Conservation (phyloP, 1,284 basidiomycete species). For the Chondrostereum purpureum region DNA sequence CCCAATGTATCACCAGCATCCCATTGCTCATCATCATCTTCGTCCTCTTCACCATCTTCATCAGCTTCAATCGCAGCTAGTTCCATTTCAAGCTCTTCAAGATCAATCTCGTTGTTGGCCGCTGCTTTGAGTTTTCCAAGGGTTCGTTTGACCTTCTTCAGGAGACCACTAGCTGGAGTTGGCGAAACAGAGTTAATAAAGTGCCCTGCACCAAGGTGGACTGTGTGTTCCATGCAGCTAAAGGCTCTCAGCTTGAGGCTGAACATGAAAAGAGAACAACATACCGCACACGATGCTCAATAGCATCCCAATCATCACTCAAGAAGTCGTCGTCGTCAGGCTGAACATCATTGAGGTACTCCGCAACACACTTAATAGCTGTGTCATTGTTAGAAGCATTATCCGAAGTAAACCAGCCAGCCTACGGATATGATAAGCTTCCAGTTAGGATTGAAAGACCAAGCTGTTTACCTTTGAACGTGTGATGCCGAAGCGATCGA, state of each 20-base stretch:
- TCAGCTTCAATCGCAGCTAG: slow-evolving; percentile 1
- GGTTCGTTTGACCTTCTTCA: slow-evolving; percentile 13
- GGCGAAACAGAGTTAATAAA: slow-evolving; percentile 17
- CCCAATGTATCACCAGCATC: slow-evolving; percentile 9
- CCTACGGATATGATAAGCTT: slow-evolving; percentile 12
- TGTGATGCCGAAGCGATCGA: slow-evolving; percentile 16
- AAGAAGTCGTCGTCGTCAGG: not conserved
- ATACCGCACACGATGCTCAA: slow-evolving; percentile 14
- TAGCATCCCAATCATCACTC: slow-evolving; percentile 17
- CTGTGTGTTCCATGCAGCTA: slow-evolving; percentile 22
- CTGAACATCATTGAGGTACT: slow-evolving; percentile 3
- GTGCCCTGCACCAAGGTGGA: slow-evolving; percentile 18
- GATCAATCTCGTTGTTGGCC: slow-evolving; percentile 4
- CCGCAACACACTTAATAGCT: slow-evolving; percentile 14
- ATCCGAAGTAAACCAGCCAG: slow-evolving; percentile 24
- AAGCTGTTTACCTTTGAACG: slow-evolving; percentile 16
- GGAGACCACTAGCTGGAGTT: slow-evolving; percentile 3
- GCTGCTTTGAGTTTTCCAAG: slow-evolving; percentile 1
- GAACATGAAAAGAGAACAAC: slow-evolving; percentile 3
- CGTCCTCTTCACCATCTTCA: not conserved
- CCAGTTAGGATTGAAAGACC: not conserved
- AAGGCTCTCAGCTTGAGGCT: not conserved
- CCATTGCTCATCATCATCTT: slow-evolving; percentile 3
- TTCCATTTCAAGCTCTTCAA: slow-evolving; percentile 7
- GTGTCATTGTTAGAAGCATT: slow-evolving; percentile 19